Evolutionary conservation across 192 early-diverging fungal genomes (phyloP).

Genomic region (Hyaloraphidium curvatum): DNA sequence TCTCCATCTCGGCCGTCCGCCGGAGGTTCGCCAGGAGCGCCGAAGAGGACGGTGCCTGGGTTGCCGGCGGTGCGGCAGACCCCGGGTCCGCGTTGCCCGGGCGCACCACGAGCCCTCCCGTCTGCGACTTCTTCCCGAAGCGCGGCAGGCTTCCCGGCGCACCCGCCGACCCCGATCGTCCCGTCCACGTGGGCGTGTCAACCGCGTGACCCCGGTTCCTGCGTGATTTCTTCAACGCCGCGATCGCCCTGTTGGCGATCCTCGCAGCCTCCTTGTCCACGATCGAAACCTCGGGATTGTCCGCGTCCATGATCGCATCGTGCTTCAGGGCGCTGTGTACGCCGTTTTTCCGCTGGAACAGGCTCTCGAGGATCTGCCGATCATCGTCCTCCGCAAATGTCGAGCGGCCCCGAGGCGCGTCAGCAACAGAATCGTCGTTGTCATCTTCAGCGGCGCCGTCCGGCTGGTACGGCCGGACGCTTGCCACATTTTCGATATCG

Average conservation of each 20-base stretch:
- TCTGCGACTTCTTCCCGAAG: too few species aligned
- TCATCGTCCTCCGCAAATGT: constrained; percentile 24
- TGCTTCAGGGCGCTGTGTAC: constrained; percentile 82
- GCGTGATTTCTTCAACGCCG: constrained; percentile 52
- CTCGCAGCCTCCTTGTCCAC: constrained; percentile 63
- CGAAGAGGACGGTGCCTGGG: too few species aligned
- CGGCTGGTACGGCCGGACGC: too few species aligned
- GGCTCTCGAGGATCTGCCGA: constrained; percentile 44
- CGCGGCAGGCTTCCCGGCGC: too few species aligned
- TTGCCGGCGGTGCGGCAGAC: too few species aligned
- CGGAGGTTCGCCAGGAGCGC: too few species aligned
- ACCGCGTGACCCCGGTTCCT: constrained; percentile 36
- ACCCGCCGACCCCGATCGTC: constrained; percentile 44
- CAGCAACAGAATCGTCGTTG: too few species aligned
- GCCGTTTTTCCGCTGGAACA: constrained; percentile 71
- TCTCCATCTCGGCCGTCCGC: too few species aligned
- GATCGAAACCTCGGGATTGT: constrained; percentile 34
- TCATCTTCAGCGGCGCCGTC: neutral
- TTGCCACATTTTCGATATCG: too few species aligned
- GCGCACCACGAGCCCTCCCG: too few species aligned
- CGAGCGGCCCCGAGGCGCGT: constrained; percentile 4
- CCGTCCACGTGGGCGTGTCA: constrained; percentile 80
- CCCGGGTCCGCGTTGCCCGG: too few species aligned
- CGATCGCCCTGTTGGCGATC: constrained; percentile 60
- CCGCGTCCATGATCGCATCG: constrained; percentile 64